Evolutionary conservation across 2,329 filamentous ascomycete genomes (phyloP).

Genomic region (Talaromyces sp.): DNA sequence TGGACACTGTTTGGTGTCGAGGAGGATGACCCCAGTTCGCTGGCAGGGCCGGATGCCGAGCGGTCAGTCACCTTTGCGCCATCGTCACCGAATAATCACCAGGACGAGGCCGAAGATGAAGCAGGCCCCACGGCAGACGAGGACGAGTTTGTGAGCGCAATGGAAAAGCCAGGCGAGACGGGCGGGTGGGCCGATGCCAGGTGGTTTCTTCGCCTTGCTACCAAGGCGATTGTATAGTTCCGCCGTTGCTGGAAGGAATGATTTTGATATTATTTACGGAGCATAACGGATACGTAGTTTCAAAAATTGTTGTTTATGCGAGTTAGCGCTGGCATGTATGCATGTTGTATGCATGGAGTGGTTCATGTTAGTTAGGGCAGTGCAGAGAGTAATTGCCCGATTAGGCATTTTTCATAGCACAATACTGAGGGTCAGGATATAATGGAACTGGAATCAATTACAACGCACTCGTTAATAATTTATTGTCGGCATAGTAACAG

Average conservation of each 20-base stretch:
- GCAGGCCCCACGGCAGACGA: constrained; percentile 15
- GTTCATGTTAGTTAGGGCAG: neutral
- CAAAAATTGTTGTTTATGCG: neutral
- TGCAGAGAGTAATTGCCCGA: neutral
- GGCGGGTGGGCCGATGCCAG: constrained; percentile 55
- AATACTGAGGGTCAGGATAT: too few relatives aligned
- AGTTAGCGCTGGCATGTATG: neutral
- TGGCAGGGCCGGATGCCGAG: neutral
- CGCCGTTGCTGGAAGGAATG: too few relatives aligned
- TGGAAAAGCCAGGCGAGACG: constrained; percentile 30
- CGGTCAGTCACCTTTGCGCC: neutral
- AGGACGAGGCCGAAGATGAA: constrained; percentile 20
- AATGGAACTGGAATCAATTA: too few relatives aligned
- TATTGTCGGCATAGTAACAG: neutral
- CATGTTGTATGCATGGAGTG: neutral
- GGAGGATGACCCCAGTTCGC: constrained; percentile 33
- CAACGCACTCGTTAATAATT: neutral
- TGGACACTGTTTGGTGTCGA: constrained; percentile 52
- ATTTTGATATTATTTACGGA: too few relatives aligned
- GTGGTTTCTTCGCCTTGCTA: constrained; percentile 52
- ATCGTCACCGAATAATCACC: constrained; percentile 11
- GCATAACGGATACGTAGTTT: neutral
- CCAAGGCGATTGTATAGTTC: constrained; percentile 17
- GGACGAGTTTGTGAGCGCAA: constrained; percentile 4
- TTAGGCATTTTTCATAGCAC: neutral